phyloP scores from a whole-genome alignment of 768 basidiomycete species.

The Filobasidium wieringae region DNA sequence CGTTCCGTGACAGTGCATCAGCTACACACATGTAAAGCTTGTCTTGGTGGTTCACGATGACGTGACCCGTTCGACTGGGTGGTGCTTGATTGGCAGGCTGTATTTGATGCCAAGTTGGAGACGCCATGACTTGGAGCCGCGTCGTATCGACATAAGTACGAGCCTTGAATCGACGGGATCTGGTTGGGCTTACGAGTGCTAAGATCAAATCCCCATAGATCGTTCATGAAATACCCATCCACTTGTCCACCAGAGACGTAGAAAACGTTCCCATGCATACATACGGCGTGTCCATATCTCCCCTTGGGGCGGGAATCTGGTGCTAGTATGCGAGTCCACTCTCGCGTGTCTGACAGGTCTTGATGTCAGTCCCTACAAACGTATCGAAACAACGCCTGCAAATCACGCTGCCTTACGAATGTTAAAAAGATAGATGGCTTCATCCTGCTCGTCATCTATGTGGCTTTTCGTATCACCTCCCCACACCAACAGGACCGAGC shows the following conservation, averaged over 20 bases:
- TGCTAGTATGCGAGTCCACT: slow-evolving; percentile 83
- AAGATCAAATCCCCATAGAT: slow-evolving; percentile 91
- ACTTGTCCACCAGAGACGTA: slow-evolving; percentile 95
- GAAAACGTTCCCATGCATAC: slow-evolving; percentile 83
- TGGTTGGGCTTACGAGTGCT: slow-evolving; percentile 59
- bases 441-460: slow-evolving; percentile 68
- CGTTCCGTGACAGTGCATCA: background rate
- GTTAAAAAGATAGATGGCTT: slow-evolving; percentile 85
- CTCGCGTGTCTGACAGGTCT: slow-evolving; percentile 58
- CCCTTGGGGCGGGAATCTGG: slow-evolving; percentile 68
- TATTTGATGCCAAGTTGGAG: slow-evolving; percentile 65
- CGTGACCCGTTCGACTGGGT: slow-evolving; percentile 81
- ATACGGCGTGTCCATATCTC: slow-evolving; percentile 89
- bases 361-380: background rate
- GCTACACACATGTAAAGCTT: slow-evolving; percentile 64
- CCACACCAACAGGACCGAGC: slow-evolving; percentile 93
- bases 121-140: slow-evolving; percentile 56
- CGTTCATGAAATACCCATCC: slow-evolving; percentile 84
- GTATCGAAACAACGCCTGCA: slow-evolving; percentile 15
- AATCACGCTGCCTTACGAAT: slow-evolving; percentile 50
- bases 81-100: slow-evolving; percentile 47
- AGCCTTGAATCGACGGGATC: background rate
- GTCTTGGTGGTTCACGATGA: slow-evolving; percentile 69
- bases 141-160: background rate
- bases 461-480: slow-evolving; percentile 85